Evolutionary conservation across 805 yeast genomes (phyloP), one percentile per base, ranked within the genome.

Genomic region (Candida corydali): DNA sequence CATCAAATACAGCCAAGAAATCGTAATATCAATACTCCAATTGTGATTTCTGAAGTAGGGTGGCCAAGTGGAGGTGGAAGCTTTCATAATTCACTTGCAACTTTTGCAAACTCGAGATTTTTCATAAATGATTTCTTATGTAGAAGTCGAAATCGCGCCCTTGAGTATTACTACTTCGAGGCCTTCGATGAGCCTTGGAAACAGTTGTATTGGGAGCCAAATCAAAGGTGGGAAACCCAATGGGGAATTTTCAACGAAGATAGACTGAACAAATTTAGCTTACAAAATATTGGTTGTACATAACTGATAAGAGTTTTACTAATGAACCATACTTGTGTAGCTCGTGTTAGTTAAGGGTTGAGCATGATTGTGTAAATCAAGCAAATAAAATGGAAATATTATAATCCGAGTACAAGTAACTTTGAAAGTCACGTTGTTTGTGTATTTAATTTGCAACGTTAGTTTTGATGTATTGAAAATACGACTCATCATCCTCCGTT

Each of bases 161-260:
- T 65, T 15, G 72, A 69, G 1, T 80, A 81, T 76, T 80, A 65
- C 42, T 80, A 69, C 57, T 79, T 77, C 49, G 86, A 80, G 49
- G 86, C 84, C 0, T 80, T 78, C 57, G 86, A 82, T 57, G 85
- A 79, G 49, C 84, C 85, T 0, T 80, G 86, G 86, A 81, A 80
- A 45, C 52, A 57, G 31, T 53, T 75, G 1, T 78, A 72, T 52
- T 69, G 76, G 48, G 70, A 69, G 16, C 64, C 54, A 1, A 65
- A 63, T 2, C 63, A 67, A 20, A 57, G 55, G 37, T 80, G 86
- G 86, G 87, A 81, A 47, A 70, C 84, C 1, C 76, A 80, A 44
- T 82, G 87, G 87, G 89, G 87, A 0, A 40, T 82, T 7, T 79
- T 82, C 47, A 63, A 70, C 1, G 46, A 51, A 5, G 70, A 76